Evolutionary conservation across 208 protist species (phyloP), one percentile per base, ranked within the genome.

Genomic region (Crithidia expoeki): DNA sequence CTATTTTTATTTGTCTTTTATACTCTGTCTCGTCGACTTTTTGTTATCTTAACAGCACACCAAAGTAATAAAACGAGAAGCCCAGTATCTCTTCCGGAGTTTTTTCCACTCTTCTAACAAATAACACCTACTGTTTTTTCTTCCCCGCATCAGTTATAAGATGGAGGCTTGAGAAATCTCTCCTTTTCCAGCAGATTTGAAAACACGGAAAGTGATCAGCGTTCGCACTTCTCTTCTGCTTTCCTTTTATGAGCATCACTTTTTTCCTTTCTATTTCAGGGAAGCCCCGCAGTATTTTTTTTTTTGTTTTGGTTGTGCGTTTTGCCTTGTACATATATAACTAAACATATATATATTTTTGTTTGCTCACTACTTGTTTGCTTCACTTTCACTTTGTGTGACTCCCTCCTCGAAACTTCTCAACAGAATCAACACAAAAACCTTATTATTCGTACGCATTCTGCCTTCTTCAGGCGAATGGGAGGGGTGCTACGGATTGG

Each of bases 161-260:
- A n/a, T n/a, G n/a, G n/a, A n/a, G n/a, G n/a, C n/a, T n/a, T n/a
- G n/a, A n/a, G n/a, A n/a, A n/a, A n/a, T n/a, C n/a, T n/a, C n/a
- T n/a, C n/a, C n/a, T n/a, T n/a, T n/a, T n/a, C n/a, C n/a, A n/a
- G n/a, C n/a, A n/a, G n/a, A n/a, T n/a, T n/a, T n/a, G n/a, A n/a
- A n/a, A n/a, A n/a, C n/a, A n/a, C n/a, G n/a, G n/a, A n/a, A n/a
- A n/a, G n/a, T n/a, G n/a, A n/a, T n/a, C n/a, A n/a, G n/a, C n/a
- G n/a, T n/a, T n/a, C n/a, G n/a, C n/a, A 33, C 55, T 74, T 52
- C 21, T 10, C 60, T 50, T 28, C 19, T 70, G 23, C 25, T 70
- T 72, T 44, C 38, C 14, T 44, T 55, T 62, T 62, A 21, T 23
- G 40, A 11, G 38, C 38, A 44, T 17, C 14, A 17, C 38, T 44